Percentiles rank a stretch among this genome's conserved stretches.
phyloP scores from a whole-genome alignment of 2,329 filamentous ascomycete species.

The Exserohilum turcica region DNA sequence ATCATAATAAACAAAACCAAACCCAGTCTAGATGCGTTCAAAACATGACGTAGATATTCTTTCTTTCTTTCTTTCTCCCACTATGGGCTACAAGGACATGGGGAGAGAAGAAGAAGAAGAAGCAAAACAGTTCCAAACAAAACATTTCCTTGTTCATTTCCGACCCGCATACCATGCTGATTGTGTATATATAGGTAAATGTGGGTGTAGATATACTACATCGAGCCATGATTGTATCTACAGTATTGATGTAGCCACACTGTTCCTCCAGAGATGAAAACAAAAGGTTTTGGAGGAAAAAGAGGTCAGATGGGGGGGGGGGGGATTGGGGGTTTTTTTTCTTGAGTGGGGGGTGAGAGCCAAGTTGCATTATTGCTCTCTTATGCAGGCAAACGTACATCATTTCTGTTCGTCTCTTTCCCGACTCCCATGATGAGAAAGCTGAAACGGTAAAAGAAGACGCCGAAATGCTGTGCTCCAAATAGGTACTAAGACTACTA shows the following conservation, averaged over 20 bases:
- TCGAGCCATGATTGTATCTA: not conserved
- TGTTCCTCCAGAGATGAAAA: not conserved
- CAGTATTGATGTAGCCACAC: not conserved
- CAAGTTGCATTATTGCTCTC: not conserved
- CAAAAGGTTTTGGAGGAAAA: not conserved
- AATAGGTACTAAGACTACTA: not conserved
- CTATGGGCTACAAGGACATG: too few relatives aligned
- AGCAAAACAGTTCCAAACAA: not conserved
- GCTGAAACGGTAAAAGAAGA: not conserved
- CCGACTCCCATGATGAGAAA: not conserved
- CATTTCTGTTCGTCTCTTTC: not conserved
- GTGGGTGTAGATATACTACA: not conserved
- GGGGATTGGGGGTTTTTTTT: too few relatives aligned
- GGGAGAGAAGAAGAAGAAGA: too few relatives aligned
- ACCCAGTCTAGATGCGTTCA: too few relatives aligned
- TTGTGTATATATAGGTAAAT: not conserved
- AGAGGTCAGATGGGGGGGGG: too few relatives aligned
- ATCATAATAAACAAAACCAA: too few relatives aligned
- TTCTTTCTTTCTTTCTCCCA: too few relatives aligned
- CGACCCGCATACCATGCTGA: not conserved
- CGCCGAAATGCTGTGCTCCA: not conserved
- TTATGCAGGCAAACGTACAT: not conserved
- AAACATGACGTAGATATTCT: too few relatives aligned
- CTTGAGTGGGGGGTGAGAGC: too few relatives aligned
- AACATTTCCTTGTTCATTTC: not conserved